Evolutionary conservation across 83 land plant species (phyloP).

Genomic region (Thuja plicata): DNA sequence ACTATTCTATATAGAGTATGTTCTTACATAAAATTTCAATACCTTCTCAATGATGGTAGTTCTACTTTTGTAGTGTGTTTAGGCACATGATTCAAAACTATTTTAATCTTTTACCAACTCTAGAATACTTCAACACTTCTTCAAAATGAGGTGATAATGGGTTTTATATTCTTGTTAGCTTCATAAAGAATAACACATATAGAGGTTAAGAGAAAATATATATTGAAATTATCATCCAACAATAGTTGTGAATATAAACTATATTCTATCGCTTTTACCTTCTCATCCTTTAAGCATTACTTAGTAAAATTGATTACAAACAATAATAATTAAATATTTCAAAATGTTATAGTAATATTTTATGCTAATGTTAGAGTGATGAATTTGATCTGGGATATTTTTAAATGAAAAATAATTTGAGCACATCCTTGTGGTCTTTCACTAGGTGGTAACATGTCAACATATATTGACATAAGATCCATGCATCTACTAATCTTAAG

Average conservation of each 20-base stretch:
- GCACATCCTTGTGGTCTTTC: slow-evolving; percentile 15
- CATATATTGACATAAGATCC: slow-evolving; percentile 17
- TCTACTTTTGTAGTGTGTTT: slow-evolving; percentile 15
- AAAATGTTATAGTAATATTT: slow-evolving; percentile 19
- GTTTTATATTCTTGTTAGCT: not conserved
- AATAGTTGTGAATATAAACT: not conserved
- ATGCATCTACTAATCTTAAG: slow-evolving; percentile 12
- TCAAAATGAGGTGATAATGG: slow-evolving; percentile 7
- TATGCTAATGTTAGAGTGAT: slow-evolving; percentile 8
- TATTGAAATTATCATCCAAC: slow-evolving; percentile 17
- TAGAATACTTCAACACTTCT: slow-evolving; percentile 1
- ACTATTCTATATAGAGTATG: too few species aligned
- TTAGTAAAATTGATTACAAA: not conserved
- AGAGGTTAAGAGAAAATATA: slow-evolving; percentile 12
- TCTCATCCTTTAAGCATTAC: slow-evolving; percentile 10
- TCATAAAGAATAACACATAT: slow-evolving; percentile 19
- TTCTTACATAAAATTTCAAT: too few species aligned
- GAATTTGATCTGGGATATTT: not conserved
- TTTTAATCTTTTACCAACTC: slow-evolving; percentile 17
- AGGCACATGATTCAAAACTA: slow-evolving; percentile 9
- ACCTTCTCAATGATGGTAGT: too few species aligned
- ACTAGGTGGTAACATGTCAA: slow-evolving; percentile 10
- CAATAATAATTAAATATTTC: slow-evolving; percentile 14
- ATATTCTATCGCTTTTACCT: slow-evolving; percentile 10
- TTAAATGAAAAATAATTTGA: slow-evolving; percentile 6